These are phyloP conservation scores for Penicillium sp. DNA, from an alignment of 2,329 filamentous ascomycete species.

Conservation along the genomic window DNA sequence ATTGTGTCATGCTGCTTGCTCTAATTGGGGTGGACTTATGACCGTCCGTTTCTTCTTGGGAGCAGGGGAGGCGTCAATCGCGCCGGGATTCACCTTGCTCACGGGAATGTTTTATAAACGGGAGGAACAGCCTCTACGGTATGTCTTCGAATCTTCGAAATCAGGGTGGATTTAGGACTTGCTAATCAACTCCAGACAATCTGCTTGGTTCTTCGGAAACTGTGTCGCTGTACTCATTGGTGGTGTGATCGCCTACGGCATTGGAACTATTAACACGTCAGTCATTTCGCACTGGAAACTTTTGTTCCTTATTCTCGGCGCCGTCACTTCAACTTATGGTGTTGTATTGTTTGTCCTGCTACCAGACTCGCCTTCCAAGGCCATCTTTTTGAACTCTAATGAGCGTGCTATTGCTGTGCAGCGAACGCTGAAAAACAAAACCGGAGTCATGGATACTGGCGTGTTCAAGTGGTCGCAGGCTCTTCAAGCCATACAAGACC, in stretches of 20 bases:
- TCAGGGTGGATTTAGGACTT: background rate
- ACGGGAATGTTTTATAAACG: slow-evolving; percentile 41
- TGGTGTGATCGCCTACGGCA: slow-evolving; percentile 30
- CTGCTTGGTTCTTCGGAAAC: slow-evolving; percentile 18
- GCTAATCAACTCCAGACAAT: slow-evolving; percentile 7
- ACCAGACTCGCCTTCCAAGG: slow-evolving; percentile 3
- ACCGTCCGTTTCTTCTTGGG: slow-evolving; percentile 28
- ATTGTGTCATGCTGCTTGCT: slow-evolving; percentile 17
- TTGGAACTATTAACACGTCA: slow-evolving; percentile 21
- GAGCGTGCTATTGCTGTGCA: slow-evolving; percentile 10
- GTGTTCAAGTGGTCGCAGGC: slow-evolving; percentile 15
- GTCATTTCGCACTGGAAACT: slow-evolving; percentile 6
- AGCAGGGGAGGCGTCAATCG: slow-evolving; percentile 17
- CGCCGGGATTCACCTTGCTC: slow-evolving; percentile 38
- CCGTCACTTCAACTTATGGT: slow-evolving; percentile 3
- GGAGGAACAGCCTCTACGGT: slow-evolving; percentile 38
- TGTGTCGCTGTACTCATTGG: slow-evolving; percentile 25
- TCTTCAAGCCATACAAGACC: slow-evolving; percentile 8
- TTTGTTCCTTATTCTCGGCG: slow-evolving; percentile 9
- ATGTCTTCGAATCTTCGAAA: slow-evolving; percentile 16
- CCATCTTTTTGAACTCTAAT: slow-evolving; percentile 2
- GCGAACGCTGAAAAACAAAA: slow-evolving; percentile 11
- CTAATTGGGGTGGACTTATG: slow-evolving; percentile 12
- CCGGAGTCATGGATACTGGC: slow-evolving; percentile 9
- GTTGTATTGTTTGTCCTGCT: background rate